Evolutionary conservation across 805 yeast species (phyloP), one percentile per base, ranked within the genome.

Genomic region (Jamesozyma piceae): DNA sequence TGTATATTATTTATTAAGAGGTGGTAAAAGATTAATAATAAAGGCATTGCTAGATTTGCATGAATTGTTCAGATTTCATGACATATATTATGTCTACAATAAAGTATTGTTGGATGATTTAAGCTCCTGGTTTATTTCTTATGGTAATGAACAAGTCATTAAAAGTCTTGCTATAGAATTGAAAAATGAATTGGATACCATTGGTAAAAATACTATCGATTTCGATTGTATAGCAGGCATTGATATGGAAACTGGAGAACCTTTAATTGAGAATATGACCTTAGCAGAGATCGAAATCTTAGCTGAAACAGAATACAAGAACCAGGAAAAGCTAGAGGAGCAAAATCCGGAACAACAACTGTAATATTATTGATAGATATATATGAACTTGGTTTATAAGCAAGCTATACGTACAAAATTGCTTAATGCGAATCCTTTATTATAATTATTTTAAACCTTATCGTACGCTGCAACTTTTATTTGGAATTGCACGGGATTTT

Each of bases 61-160:
- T 49, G 90, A 83, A 55, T 63, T 83, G 10, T 89, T 89, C 61
- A 71, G 95, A 45, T 82, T 66, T 55, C 95, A 87, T 56, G 95
- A 87, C 54, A 73, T 82, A 18, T 87, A 87, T 58, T 85, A 87
- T 56, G 87, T 86, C 5, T 89, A 89, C 58, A 83, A 83, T 55
- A 78, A 77, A 55, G 71, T 88, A 0, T 71, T 85, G 68, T 50
- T 87, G 4, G 87, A 83, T 52, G 96, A 89, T 58, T 66, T 86
- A 48, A 72, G 84, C 44, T 67, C 80, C 14, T 89, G 95, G 95
- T 58, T 82, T 15, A 67, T 82, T 41, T 58, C 69, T 31, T 70
- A 69, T 35, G 78, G 85, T 32, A 69, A 70, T 47, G 89, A 82
- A 49, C 67, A 62, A 31, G 71, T 74, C 20, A 55, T 87, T 21